Conservation (phyloP, 371 early-diverging fungal species). For the Actinomortierella wolfii region DNA sequence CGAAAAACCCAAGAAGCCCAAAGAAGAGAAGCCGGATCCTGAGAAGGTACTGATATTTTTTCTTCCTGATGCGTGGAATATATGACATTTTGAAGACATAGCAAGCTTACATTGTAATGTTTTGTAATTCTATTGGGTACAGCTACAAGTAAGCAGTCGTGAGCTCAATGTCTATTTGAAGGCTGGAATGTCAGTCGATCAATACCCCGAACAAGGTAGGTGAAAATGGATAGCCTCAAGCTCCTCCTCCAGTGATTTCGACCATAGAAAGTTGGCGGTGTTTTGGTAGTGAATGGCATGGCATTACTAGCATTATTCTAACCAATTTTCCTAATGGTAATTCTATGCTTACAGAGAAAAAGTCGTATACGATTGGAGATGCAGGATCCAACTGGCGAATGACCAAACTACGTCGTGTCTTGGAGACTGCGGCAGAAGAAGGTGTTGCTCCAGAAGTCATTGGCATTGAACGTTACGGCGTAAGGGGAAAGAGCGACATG, state of each 20-base stretch:
- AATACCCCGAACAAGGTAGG: constrained; percentile 52
- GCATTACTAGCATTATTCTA: too few relatives aligned
- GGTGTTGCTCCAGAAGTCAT: constrained; percentile 66
- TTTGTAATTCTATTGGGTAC: too few relatives aligned
- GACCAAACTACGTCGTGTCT: constrained; percentile 75
- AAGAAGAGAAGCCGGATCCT: constrained; percentile 37
- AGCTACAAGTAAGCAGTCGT: constrained; percentile 56
- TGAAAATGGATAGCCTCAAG: background rate
- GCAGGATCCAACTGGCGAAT: constrained; percentile 82
- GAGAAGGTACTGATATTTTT: constrained; percentile 19
- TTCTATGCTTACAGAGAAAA: constrained; percentile 18
- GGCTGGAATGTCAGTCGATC: constrained; percentile 51
- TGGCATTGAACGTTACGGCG: constrained; percentile 75
- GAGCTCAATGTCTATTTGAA: constrained; percentile 59
- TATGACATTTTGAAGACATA: too few relatives aligned
- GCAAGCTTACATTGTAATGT: too few relatives aligned
- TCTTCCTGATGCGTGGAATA: too few relatives aligned
- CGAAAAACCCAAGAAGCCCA: constrained; percentile 33
- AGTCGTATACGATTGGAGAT: constrained; percentile 65
- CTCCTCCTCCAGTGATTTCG: too few relatives aligned
- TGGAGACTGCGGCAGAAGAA: constrained; percentile 75
- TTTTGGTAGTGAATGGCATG: too few relatives aligned
- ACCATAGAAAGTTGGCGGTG: too few relatives aligned
- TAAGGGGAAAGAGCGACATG: constrained; percentile 33
- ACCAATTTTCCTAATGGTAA: too few relatives aligned